These are phyloP conservation scores for Quercus agrifolia DNA, from an alignment of 306 rosid species.

Conservation along the genomic window DNA sequence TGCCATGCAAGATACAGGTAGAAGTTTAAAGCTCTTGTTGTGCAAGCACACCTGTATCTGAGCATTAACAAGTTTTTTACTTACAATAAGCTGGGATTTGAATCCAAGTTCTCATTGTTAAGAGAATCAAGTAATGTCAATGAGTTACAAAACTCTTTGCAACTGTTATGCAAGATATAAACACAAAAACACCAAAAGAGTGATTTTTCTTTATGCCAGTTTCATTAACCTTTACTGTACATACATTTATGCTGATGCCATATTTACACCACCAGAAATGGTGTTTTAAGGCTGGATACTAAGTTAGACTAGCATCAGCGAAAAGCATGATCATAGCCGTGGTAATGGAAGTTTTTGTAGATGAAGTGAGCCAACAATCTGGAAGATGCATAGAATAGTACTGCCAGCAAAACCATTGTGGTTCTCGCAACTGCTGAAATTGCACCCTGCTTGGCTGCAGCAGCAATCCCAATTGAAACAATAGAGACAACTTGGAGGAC, in stretches of 20 bases:
- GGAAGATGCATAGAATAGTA: constrained; percentile 66
- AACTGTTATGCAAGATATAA: too few relatives aligned
- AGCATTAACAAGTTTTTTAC: too few relatives aligned
- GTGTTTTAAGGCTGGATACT: not conserved
- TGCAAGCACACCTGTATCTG: too few relatives aligned
- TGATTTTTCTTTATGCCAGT: not conserved
- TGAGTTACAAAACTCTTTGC: too few relatives aligned
- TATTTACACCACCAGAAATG: not conserved
- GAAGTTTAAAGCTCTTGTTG: too few relatives aligned
- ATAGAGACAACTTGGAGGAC: constrained; percentile 54
- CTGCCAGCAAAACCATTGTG: constrained; percentile 45
- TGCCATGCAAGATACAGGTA: too few relatives aligned
- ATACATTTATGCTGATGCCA: not conserved
- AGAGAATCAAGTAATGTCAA: too few relatives aligned
- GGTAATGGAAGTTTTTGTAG: constrained; percentile 73
- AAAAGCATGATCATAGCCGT: constrained; percentile 77
- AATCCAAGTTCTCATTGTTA: too few relatives aligned
- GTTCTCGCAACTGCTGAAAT: constrained; percentile 42
- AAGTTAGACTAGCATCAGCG: constrained; percentile 21
- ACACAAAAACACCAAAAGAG: too few relatives aligned
- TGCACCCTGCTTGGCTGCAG: constrained; percentile 47
- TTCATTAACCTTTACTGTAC: not conserved
- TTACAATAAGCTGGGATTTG: too few relatives aligned
- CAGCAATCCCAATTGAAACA: constrained; percentile 65
- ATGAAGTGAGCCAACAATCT: constrained; percentile 72